Evolutionary conservation across 805 yeast genomes (phyloP), one percentile per base, ranked within the genome.

Genomic region (Candida silvicultrix): DNA sequence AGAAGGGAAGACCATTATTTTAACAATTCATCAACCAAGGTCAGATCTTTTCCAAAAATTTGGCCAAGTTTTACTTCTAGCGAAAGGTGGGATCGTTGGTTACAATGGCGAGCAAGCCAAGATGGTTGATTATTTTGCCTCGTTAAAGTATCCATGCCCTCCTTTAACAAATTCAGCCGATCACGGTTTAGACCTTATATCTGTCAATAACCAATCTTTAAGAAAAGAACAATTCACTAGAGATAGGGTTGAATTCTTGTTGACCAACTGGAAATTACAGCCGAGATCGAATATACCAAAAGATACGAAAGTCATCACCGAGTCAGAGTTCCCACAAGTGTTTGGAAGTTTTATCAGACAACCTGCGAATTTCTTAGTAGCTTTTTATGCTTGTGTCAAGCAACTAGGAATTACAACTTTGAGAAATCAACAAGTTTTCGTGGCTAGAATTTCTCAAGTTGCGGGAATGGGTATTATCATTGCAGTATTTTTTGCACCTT

Each of bases 11-110:
- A 85, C 95, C 0, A 73, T 89, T 9, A 75, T 88, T 21, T 62
- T 83, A 45, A 87, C 96, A 0, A 85, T 89, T 43, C 96, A 88
- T 62, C 96, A 88, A 57, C 96, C 96, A 1, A 77, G 87, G 51
- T 75, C 78, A 28, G 85, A 78, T 48, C 65, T 85, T 52, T 81
- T 85, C 56, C 62, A 70, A 16, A 67, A 67, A 46, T 86, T 89
- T 67, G 92, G 89, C 5, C 73, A 82, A 15, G 68, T 86, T 23
- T 65, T 85, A 29, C 65, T 86, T 37, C 67, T 87, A 25, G 85
- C 87, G 0, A 80, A 80, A 60, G 87, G 90, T 38, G 90, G 92
- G 8, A 59, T 80, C 16, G 79, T 81, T 18, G 80, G 83, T 4
- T 89, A 77, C 58, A 78, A 83, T 61, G 94, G 94, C 0, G 55